Base-by-base conservation (phyloP, 768 basidiomycete genomes). In the Psilocybe cubensis region DNA sequence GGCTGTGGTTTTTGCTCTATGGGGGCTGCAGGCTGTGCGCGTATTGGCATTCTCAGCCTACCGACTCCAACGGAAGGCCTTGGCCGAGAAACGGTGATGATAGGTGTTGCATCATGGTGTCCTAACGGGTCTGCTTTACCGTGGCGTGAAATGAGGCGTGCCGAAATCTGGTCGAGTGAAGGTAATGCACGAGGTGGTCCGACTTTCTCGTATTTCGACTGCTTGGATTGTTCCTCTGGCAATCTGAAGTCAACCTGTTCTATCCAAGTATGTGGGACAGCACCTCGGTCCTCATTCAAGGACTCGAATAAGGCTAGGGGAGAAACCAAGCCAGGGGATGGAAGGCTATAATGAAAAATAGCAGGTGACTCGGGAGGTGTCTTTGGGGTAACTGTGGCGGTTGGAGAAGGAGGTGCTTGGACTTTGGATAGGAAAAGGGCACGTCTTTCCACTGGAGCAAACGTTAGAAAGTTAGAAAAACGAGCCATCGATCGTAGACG, bases 161-260 rank as follows among this genome's bases (percentile, higher is more conserved):
- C 85, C 28, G 85, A 83, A 57, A 92, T 91, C 66, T 92, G 86
- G 62, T 89, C 89, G 58, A 92, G 82, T 23, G 90, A 91, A 20
- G 90, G 90, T 33, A 86, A 66, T 41, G 53, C 54, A 35, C 53
- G 51, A 45, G 33, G 45, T 28, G 28, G 55, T 55, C 47, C 50
- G 54, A 57, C 27, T 43, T 56, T 64, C 51, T 63, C 57, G 60
- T 52, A 52, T 52, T 63, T 53, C 17, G 43, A 24, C 46, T 48
- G 28, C 46, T 66, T 69, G 52, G 31, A 59, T 45, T 58, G 57
- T 45, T 68, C 69, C 51, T 59, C 70, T 47, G 72, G 75, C 17
- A 77, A 64, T 48, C 81, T 78, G 71, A 85, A 87, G 66, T 88
- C 87, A 23, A 86, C 84, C 66, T 85, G 83, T 66, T 89, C 89